Percentiles rank a stretch among this genome's conserved stretches.
Evolutionary conservation across 2,329 filamentous ascomycete species (phyloP).

Genomic region (Beauveria brongniartii): DNA sequence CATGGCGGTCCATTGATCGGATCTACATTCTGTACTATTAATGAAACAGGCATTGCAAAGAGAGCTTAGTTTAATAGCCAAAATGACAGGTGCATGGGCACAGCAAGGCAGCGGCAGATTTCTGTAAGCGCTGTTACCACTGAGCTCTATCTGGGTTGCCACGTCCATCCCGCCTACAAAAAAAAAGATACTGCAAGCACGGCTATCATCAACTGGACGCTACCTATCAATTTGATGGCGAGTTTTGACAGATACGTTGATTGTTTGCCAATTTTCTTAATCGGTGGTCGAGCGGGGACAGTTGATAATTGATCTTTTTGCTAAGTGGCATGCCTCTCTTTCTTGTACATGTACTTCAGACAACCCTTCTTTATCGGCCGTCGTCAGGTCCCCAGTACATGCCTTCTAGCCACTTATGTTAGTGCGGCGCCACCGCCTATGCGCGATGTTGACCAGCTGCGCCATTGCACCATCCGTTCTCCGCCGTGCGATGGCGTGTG

Average conservation of each 20-base stretch:
- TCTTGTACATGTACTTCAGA: neutral
- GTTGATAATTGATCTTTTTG: neutral
- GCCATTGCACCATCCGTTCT: slow-evolving; percentile 5
- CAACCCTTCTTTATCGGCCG: neutral
- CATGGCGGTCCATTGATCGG: slow-evolving; percentile 63
- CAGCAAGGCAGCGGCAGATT: no score
- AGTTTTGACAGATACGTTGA: no score
- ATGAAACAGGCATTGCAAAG: no score
- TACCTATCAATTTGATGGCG: no score
- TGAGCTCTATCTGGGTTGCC: no score
- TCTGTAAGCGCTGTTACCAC: no score
- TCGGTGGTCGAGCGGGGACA: neutral
- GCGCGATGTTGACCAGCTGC: neutral
- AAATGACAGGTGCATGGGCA: no score
- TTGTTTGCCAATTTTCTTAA: neutral
- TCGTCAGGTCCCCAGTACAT: neutral
- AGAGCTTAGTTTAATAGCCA: no score
- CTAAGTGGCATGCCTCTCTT: neutral
- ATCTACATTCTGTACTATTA: slow-evolving; percentile 40
- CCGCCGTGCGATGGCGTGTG: neutral
- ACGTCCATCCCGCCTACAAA: no score
- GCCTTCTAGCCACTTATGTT: neutral
- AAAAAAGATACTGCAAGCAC: no score
- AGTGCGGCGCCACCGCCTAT: neutral
- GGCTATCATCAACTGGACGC: no score